These are phyloP conservation scores for Climacium dendroides DNA, from an alignment of 225 moss, liverwort and hornwort species.

Conservation along the genomic window DNA sequence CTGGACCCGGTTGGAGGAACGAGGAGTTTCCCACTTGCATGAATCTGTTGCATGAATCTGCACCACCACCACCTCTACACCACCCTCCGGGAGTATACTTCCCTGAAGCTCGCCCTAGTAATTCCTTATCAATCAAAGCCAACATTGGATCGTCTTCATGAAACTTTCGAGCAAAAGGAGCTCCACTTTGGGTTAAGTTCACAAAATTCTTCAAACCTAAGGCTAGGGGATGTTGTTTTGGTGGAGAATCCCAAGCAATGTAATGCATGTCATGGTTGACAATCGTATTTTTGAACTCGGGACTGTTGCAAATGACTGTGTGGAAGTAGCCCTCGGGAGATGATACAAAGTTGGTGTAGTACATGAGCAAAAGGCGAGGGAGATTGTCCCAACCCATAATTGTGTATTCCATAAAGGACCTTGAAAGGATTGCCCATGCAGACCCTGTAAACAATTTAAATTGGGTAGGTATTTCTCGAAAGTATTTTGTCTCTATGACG, in stretches of 20 bases:
- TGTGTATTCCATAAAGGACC: not conserved
- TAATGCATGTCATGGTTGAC: not conserved
- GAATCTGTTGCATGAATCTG: not conserved
- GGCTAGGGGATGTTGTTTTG: constrained; percentile 61
- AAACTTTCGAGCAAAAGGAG: constrained; percentile 85
- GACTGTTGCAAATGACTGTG: not conserved
- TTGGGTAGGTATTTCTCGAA: not conserved
- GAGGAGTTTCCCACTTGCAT: not conserved
- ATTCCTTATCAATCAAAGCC: constrained; percentile 45
- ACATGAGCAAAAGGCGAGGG: not conserved
- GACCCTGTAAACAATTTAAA: not conserved
- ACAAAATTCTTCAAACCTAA: constrained; percentile 30
- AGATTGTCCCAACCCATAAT: not conserved
- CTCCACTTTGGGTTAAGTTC: constrained; percentile 60
- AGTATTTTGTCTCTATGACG: not conserved
- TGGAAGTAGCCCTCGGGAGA: not conserved
- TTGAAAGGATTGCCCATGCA: not conserved
- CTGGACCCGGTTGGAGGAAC: not conserved
- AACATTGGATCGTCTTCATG: constrained; percentile 28
- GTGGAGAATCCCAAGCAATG: constrained; percentile 69
- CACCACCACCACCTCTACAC: constrained; percentile 14
- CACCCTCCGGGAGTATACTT: constrained; percentile 58
- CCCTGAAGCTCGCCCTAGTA: constrained; percentile 35
- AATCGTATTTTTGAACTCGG: accelerated
- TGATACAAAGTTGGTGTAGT: not conserved